phyloP scores from a whole-genome alignment of 2,329 filamentous ascomycete species.

The Colletotrichum navitas region DNA sequence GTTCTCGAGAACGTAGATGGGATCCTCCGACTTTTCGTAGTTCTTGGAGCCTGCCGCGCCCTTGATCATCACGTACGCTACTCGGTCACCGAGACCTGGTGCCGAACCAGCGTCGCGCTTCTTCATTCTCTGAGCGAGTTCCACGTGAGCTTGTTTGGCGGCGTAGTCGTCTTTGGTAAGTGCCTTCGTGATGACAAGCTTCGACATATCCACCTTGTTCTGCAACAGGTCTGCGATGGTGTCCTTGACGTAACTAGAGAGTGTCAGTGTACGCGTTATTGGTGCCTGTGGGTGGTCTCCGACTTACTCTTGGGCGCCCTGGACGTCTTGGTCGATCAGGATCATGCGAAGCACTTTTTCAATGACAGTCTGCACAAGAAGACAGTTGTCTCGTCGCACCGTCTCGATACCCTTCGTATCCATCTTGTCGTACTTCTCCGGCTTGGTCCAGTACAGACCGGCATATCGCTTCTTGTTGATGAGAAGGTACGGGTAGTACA shows the following conservation, averaged over 20 bases:
- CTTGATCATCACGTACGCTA: slow-evolving; percentile 98
- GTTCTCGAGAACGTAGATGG: slow-evolving; percentile 96
- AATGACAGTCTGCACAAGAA: slow-evolving; percentile 95
- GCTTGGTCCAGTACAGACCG: slow-evolving; percentile 96
- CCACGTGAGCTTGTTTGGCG: slow-evolving; percentile 94
- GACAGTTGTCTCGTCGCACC: slow-evolving; percentile 94
- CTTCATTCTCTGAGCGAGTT: slow-evolving; percentile 95
- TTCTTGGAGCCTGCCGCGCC: slow-evolving; percentile 91
- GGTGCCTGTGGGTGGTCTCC: slow-evolving; percentile 22
- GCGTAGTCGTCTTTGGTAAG: slow-evolving; percentile 91
- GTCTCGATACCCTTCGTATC: slow-evolving; percentile 99
- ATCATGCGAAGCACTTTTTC: slow-evolving; percentile 97
- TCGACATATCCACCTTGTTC: slow-evolving; percentile 99
- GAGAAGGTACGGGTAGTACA: slow-evolving; percentile 96
- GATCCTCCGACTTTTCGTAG: slow-evolving; percentile 97
- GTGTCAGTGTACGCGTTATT: slow-evolving; percentile 40
- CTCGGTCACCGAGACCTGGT: slow-evolving; percentile 91
- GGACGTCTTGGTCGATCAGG: slow-evolving; percentile 90
- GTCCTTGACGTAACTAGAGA: slow-evolving; percentile 87
- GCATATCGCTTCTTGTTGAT: slow-evolving; percentile 99
- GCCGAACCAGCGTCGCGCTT: slow-evolving; percentile 97
- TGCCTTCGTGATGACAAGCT: slow-evolving; percentile 98
- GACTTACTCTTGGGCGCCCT: slow-evolving; percentile 91
- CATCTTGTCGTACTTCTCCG: slow-evolving; percentile 98
- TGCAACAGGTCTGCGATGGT: slow-evolving; percentile 95